Evolutionary conservation across 306 rosid species (phyloP).

Genomic region (Quercus engelmannii): DNA sequence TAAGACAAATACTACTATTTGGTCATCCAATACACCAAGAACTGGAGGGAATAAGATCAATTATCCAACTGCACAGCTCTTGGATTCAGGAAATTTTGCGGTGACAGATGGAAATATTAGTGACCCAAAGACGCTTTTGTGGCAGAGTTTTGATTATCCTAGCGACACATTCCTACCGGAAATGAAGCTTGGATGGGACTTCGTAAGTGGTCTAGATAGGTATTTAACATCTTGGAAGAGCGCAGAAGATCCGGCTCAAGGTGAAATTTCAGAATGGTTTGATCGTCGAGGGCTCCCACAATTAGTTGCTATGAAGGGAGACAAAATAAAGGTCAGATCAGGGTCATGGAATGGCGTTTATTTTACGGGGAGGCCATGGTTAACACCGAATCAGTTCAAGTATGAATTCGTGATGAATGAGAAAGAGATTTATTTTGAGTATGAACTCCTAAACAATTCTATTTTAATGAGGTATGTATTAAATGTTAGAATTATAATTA

Average conservation of each 20-base stretch:
- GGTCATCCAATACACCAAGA: no score
- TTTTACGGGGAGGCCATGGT: slow-evolving; percentile 9
- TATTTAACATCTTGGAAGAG: no score
- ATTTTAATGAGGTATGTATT: no score
- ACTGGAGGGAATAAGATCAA: not conserved
- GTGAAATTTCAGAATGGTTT: no score
- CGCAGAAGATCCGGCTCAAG: no score
- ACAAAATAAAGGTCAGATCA: not conserved
- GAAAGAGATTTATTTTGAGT: slow-evolving; percentile 7
- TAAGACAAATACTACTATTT: no score
- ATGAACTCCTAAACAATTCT: not conserved
- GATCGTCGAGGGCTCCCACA: no score
- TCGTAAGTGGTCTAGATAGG: no score
- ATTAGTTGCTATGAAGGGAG: no score
- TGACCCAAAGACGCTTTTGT: slow-evolving; percentile 19
- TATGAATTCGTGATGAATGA: slow-evolving; percentile 6
- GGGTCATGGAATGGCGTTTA: slow-evolving; percentile 26
- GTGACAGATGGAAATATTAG: slow-evolving; percentile 7
- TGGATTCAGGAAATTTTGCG: slow-evolving; percentile 37
- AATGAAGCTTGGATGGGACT: slow-evolving; percentile 3
- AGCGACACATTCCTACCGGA: slow-evolving; percentile 20
- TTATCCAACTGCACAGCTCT: slow-evolving; percentile 24
- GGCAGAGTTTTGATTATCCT: slow-evolving; percentile 16
- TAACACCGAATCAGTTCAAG: not conserved
- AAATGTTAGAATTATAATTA: no score